phyloP scores from a whole-genome alignment of 139 green algal genomes.

The Micractinium conductrix region DNA sequence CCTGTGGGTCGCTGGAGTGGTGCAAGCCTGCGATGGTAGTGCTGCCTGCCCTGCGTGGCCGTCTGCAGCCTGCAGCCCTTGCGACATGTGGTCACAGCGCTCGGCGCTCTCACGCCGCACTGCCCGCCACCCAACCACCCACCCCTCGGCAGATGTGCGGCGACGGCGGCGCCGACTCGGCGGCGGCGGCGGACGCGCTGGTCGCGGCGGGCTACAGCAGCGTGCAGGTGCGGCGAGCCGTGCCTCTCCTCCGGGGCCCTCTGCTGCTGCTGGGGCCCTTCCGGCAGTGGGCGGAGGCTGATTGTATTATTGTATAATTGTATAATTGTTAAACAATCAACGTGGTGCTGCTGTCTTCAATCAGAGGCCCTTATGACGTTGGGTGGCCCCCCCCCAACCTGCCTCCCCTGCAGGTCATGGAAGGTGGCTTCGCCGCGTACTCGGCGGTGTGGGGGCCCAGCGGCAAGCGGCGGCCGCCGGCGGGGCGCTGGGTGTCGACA shows the following conservation, averaged over 20 bases:
- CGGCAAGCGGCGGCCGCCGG: slow-evolving; percentile 44
- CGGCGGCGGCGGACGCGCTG: slow-evolving; percentile 34
- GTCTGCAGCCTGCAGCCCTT: not conserved
- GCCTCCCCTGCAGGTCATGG: no score
- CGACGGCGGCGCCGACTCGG: slow-evolving; percentile 33
- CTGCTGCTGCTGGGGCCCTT: no score
- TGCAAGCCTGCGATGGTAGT: no score
- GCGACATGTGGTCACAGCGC: not conserved
- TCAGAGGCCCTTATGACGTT: no score
- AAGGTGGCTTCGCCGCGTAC: not conserved
- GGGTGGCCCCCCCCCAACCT: no score
- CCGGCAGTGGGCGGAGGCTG: no score
- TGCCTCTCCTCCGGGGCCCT: no score
- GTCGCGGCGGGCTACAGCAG: slow-evolving; percentile 27
- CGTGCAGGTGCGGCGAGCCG: slow-evolving; percentile 31
- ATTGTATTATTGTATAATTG: no score
- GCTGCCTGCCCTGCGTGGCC: not conserved
- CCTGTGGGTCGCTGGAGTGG: not conserved
- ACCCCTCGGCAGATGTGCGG: slow-evolving; percentile 43
- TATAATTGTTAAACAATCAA: no score
- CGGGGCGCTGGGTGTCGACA: slow-evolving; percentile 56
- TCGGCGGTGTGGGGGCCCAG: slow-evolving; percentile 35
- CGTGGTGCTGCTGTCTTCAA: no score
- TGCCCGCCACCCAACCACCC: not conserved
- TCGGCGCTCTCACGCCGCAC: no score